These are phyloP conservation scores for Diaporthe amygdali DNA, from an alignment of 2,329 filamentous ascomycete species.

Conservation along the genomic window DNA sequence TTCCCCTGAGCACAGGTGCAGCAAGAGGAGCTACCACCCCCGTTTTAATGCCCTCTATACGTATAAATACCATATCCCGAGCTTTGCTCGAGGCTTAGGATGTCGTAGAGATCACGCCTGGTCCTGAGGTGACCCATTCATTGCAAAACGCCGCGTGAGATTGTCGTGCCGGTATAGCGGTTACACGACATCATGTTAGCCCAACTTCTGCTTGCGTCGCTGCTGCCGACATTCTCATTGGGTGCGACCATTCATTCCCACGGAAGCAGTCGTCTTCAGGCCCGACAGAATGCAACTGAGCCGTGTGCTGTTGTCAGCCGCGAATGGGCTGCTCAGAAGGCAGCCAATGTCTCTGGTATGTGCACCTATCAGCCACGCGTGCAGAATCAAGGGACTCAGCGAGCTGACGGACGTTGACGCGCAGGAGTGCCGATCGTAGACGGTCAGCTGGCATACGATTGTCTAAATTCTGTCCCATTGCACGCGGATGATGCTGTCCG, in stretches of 20 bases:
- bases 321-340: slow-evolving; percentile 14
- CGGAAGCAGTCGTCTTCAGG: background rate
- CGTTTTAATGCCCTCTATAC: too few relatives aligned
- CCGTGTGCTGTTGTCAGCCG: slow-evolving; percentile 13
- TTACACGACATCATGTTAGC: background rate
- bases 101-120: background rate
- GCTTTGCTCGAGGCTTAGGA: background rate
- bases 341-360: slow-evolving; percentile 2
- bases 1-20: background rate
- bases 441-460: slow-evolving; percentile 19
- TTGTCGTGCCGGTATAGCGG: background rate
- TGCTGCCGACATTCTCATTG: background rate
- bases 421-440: background rate
- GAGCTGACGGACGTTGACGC: background rate
- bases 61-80: background rate
- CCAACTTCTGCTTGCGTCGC: background rate
- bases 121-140: background rate
- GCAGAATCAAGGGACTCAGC: background rate
- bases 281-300: slow-evolving; percentile 7
- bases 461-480: slow-evolving; percentile 17
- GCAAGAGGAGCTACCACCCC: background rate
- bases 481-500: slow-evolving; percentile 12
- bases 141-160: background rate
- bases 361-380: background rate
- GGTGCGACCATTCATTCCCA: background rate